Conservation (phyloP, 2,329 filamentous ascomycete genomes). For the Diaporthe caulivora region DNA sequence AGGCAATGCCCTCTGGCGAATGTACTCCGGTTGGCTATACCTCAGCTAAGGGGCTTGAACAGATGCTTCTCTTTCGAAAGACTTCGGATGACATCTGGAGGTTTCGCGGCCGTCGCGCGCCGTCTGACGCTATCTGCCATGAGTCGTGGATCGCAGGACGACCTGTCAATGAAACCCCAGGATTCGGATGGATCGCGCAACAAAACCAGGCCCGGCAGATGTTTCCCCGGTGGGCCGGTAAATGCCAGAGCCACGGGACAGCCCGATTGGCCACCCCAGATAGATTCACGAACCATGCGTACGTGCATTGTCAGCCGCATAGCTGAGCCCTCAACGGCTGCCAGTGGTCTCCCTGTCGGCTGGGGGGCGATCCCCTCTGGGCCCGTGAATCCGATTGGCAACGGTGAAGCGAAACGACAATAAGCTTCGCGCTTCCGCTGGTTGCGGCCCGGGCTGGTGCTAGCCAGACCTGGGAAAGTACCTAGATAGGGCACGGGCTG, state of each 20-base stretch:
- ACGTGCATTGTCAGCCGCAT: slow-evolving; percentile 19
- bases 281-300: not conserved
- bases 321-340: not conserved
- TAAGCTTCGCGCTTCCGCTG: slow-evolving; percentile 3
- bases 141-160: slow-evolving; percentile 8
- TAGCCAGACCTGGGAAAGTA: not conserved
- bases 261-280: slow-evolving; percentile 20
- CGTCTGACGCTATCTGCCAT: not conserved
- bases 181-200: not conserved
- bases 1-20: not conserved
- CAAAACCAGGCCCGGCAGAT: not conserved
- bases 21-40: no score
- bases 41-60: not conserved
- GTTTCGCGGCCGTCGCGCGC: not conserved
- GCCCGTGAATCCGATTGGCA: slow-evolving; percentile 20
- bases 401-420: slow-evolving; percentile 16
- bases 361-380: not conserved
- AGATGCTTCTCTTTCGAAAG: not conserved
- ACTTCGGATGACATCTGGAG: slow-evolving; percentile 11
- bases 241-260: not conserved
- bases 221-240: slow-evolving; percentile 1
- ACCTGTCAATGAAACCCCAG: slow-evolving; percentile 22
- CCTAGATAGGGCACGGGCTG: not conserved
- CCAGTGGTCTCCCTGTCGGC: not conserved
- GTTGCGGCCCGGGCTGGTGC: not conserved